These are phyloP conservation scores for Flaveria ramosissima DNA, from an alignment of 129 eudicot species.

Conservation along the genomic window DNA sequence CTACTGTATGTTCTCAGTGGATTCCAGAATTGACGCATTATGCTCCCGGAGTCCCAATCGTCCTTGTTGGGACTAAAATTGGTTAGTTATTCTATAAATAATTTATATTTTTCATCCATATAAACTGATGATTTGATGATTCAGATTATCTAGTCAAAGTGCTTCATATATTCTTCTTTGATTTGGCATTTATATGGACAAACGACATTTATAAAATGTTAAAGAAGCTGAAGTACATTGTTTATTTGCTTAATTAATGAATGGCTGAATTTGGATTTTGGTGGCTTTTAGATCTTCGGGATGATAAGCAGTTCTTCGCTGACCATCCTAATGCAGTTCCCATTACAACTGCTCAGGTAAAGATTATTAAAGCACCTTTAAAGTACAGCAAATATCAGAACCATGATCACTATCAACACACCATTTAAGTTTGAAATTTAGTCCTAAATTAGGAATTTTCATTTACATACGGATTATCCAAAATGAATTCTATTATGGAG, in stretches of 20 bases:
- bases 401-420: background rate
- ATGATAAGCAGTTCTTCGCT: constrained; percentile 52
- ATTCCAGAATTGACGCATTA: constrained; percentile 58
- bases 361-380: constrained; percentile 7
- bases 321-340: constrained; percentile 63
- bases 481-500: background rate
- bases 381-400: background rate
- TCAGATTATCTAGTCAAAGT: constrained; percentile 9
- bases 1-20: constrained; percentile 41
- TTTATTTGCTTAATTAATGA: constrained; percentile 3
- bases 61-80: constrained; percentile 58
- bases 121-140: background rate
- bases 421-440: background rate
- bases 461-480: background rate
- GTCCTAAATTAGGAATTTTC: background rate
- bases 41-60: constrained; percentile 60
- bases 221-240: background rate
- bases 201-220: background rate
- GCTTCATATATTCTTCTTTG: background rate
- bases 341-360: constrained; percentile 59
- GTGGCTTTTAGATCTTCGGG: constrained; percentile 51
- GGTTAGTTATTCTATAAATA: constrained; percentile 31
- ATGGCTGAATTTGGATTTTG: constrained; percentile 14
- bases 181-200: constrained; percentile 3
- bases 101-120: background rate